Base-by-base conservation (phyloP, 371 early-diverging fungal genomes). In the Mucor irregularis region DNA sequence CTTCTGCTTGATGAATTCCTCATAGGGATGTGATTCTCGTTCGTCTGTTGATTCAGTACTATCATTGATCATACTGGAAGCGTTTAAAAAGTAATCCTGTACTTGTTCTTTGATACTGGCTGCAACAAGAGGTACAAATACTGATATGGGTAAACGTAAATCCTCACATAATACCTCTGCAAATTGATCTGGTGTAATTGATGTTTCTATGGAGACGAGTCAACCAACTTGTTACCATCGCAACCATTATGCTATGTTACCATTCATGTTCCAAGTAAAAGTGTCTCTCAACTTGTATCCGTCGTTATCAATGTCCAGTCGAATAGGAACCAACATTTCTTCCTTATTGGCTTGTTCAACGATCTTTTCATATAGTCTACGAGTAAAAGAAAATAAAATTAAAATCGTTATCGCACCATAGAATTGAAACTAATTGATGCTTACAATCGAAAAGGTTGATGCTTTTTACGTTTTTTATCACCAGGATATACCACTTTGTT, bases 181-280 rank as follows among this genome's bases (percentile, higher is more conserved):
- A 74, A 94, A 96, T 34, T 80, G 78, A 26, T 86, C 89, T 5
- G 91, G 90, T 1, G 88, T 82, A 44, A 63, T 53, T 7, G 49
- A 47, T 5, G 53, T 39, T 30, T 63, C 61, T 58, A 29, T 8
- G 17, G 13, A 17, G 17, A 28, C 1, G 9, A 16, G 16, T 35
- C 16, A 26, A 8, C 3, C 55, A 39, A n/a, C n/a, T n/a, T n/a
- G n/a, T n/a, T n/a, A 4, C 29, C 62, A n/a, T n/a, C n/a, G n/a
- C n/a, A n/a, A n/a, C n/a, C n/a, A n/a, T n/a, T n/a, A n/a, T 37
- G 6, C 16, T 37, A n/a, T 37, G 5, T 24, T 76, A 84, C 85
- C 92, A 63, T 94, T 88, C 42, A 93, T 67, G 60, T 96, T 96
- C 98, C 98, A 97, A 11, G 91, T 90, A 69, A 97, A 95, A 5